A percentile compares a stretch with the other conserved stretches of the same genome.
Conservation (phyloP, 2,329 filamentous ascomycete species). For the Penicillium griseofulvum region DNA sequence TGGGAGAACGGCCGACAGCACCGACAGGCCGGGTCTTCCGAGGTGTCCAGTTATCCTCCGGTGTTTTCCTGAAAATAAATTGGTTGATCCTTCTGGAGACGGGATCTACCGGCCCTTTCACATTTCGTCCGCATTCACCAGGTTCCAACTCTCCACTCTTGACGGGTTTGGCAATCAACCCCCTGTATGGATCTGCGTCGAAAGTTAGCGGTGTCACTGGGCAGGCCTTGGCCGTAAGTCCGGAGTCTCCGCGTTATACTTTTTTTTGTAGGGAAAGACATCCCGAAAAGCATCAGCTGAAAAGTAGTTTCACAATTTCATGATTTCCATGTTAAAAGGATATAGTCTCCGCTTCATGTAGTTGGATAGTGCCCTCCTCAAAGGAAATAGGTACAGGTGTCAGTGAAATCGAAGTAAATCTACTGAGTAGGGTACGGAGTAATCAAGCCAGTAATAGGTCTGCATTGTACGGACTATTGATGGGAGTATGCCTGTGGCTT, state of each 20-base stretch:
- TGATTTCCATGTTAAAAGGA: background rate
- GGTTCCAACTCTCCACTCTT: background rate
- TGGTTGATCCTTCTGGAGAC: background rate
- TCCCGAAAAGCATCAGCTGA: background rate
- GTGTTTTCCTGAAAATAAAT: background rate
- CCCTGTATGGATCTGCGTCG: constrained; percentile 1
- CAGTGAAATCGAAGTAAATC: background rate
- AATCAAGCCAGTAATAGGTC: background rate
- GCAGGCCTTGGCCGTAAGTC: background rate
- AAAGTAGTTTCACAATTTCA: background rate
- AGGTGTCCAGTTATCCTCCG: background rate
- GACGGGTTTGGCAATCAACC: background rate
- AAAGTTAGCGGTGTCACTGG: background rate
- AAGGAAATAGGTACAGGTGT: background rate
- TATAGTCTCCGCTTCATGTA: background rate
- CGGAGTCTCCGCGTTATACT: background rate
- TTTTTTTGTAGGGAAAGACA: background rate
- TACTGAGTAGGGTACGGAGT: background rate
- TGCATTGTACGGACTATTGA: too few species aligned
- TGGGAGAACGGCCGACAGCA: background rate
- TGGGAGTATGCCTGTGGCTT: background rate
- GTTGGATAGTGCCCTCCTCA: background rate
- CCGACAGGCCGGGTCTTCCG: constrained; percentile 1
- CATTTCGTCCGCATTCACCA: background rate
- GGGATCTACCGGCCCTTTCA: constrained; percentile 10